phyloP scores from a whole-genome alignment of 176 grass and related monocot species.

The Raddia guianensis region DNA sequence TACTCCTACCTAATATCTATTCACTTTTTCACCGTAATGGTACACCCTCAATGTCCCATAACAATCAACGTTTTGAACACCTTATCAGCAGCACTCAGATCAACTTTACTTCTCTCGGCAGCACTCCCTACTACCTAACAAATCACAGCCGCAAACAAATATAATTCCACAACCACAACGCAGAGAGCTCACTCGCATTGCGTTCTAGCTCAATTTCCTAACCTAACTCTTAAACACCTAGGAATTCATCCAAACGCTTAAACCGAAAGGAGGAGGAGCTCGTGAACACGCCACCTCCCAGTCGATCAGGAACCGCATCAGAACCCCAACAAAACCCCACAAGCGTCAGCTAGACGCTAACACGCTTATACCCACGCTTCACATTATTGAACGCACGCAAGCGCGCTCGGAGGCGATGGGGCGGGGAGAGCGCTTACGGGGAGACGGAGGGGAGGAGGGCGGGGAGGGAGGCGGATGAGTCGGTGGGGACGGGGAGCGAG shows the following conservation, averaged over 20 bases:
- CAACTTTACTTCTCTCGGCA: constrained; percentile 11
- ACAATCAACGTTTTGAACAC: background rate
- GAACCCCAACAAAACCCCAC: background rate
- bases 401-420: background rate
- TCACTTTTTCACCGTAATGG: background rate
- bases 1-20: background rate
- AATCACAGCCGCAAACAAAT: constrained; percentile 17
- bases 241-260: background rate
- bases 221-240: background rate
- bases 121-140: background rate
- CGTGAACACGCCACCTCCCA: constrained; percentile 5
- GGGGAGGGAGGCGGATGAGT: constrained; percentile 68
- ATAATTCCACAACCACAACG: background rate
- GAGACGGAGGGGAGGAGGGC: constrained; percentile 70
- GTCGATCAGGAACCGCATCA: constrained; percentile 27
- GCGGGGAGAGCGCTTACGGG: constrained; percentile 45
- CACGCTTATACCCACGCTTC: background rate
- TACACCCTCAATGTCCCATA: background rate
- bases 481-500: constrained; percentile 88
- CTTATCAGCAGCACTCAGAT: background rate
- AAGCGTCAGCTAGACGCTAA: constrained; percentile 21
- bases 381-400: background rate
- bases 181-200: background rate
- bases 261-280: constrained; percentile 21
- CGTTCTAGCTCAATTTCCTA: constrained; percentile 21